Base-by-base conservation (phyloP, 345 rosid genomes). In the sweet orange (Citrus sinensis) region DNA sequence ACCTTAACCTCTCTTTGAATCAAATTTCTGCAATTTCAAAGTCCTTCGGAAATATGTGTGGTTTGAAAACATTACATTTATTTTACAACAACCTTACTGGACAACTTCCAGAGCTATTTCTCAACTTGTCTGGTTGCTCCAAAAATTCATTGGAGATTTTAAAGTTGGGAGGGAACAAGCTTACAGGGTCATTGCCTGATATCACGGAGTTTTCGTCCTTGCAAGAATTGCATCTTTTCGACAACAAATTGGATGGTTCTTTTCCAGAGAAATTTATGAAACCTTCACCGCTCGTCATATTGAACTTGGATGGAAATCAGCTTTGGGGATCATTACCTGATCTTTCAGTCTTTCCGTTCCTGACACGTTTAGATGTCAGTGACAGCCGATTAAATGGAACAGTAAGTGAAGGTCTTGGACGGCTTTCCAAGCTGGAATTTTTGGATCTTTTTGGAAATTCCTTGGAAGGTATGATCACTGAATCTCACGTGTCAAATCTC, bases 391-490 rank as follows among this genome's bases (percentile, higher is more conserved):
- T 77, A 3, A 66, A 67, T 66, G 84, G 81, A 67, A 60, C 68
- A 32, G 17, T 82, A 7, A 27, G 55, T 49, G 46, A 34, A 51
- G 51, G 71, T 5, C 75, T 68, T 34, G 84, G 75, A 34, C 60
- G 25, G n/a, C 30, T 78, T n/a, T 68, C 76, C 1, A 9, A 69
- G 20, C 75, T 78, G 8, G 59, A 67, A 70, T 19, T 22, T 7
- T 74, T 82, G 67, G 61, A 75, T 72, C 29, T 42, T 16, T 61
- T 76, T 39, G 58, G 10, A 7, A 88, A 86, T 72, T 64, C 32
- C 14, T 62, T 86, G 62, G 35, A 72, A 54, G 85, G 87, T 35
- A 27, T 55, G 20, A 67, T 81, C 25, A 58, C 82, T 27, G 82
- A 78, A 71, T 49, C 32, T 27, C 82, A 83, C 70, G 25, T 86